Conservation (phyloP, 2,329 filamentous ascomycete genomes). For the Cladophialophora psammophila region DNA sequence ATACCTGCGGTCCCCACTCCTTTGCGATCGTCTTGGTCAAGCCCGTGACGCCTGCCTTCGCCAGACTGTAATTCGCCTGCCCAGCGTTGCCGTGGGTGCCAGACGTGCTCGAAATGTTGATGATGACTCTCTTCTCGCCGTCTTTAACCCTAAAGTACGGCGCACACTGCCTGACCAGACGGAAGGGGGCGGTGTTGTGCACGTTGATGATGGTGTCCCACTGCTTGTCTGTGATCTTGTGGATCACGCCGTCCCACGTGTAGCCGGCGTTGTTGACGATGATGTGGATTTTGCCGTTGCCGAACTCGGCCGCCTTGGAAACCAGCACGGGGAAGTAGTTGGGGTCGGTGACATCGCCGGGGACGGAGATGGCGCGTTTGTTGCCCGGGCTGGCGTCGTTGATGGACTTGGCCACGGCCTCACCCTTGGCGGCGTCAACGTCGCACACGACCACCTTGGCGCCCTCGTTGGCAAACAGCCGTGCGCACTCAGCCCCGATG, state of each 20-base stretch:
- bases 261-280: constrained; percentile 92
- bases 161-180: constrained; percentile 77
- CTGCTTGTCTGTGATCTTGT: constrained; percentile 65
- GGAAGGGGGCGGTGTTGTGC: constrained; percentile 86
- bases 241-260: constrained; percentile 91
- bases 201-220: constrained; percentile 79
- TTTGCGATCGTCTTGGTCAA: constrained; percentile 90
- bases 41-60: constrained; percentile 82
- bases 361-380: constrained; percentile 70
- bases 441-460: constrained; percentile 84
- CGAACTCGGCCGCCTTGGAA: constrained; percentile 77
- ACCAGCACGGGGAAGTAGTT: constrained; percentile 76
- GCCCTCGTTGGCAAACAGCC: constrained; percentile 85
- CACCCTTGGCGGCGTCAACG: constrained; percentile 78
- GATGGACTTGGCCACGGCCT: constrained; percentile 73
- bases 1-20: constrained; percentile 72
- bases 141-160: constrained; percentile 90
- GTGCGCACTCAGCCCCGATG: constrained; percentile 83
- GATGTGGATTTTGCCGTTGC: constrained; percentile 85
- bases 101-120: constrained; percentile 84
- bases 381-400: constrained; percentile 63
- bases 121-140: constrained; percentile 76
- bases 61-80: constrained; percentile 87
- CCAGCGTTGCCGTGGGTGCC: constrained; percentile 87
- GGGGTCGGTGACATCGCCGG: constrained; percentile 77